Conservation (phyloP, 257 asterid species). For the Craterostigma plantagineum region DNA sequence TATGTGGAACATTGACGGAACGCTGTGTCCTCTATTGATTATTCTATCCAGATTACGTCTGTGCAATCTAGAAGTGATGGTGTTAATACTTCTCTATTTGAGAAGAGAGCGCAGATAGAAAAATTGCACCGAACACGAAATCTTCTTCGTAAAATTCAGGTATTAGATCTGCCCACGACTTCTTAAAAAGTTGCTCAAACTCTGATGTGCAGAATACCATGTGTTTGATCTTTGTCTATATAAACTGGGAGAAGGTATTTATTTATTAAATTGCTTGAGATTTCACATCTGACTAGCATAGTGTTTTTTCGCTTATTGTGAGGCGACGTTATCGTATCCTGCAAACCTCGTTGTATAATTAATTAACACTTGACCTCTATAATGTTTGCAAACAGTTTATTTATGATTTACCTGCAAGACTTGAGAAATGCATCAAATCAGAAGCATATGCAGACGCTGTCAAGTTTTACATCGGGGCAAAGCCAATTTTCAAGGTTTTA, state of each 20-base stretch:
- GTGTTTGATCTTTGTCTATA: no score
- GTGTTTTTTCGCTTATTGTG: no score
- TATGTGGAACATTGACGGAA: no score
- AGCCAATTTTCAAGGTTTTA: constrained; percentile 80
- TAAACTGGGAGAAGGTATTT: no score
- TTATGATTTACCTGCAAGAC: constrained; percentile 84
- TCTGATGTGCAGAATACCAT: no score
- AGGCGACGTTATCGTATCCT: no score
- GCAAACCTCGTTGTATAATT: no score
- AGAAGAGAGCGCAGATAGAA: constrained; percentile 95
- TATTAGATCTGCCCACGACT: constrained; percentile 2
- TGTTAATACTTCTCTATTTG: constrained; percentile 86
- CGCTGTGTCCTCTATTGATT: constrained; percentile 1
- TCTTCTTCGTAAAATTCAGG: constrained; percentile 96
- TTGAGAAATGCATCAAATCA: constrained; percentile 81
- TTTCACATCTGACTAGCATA: no score
- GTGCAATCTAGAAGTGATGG: constrained; percentile 96
- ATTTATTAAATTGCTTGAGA: no score
- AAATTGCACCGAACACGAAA: constrained; percentile 91
- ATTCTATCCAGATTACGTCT: constrained; percentile 61
- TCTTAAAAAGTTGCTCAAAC: no score
- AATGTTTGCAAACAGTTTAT: constrained; percentile 80
- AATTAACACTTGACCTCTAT: constrained; percentile 3
- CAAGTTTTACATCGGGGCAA: constrained; percentile 86
- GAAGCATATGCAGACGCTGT: constrained; percentile 96